Conservation (phyloP, 1,284 basidiomycete species). For the Ganoderma resinaceum region DNA sequence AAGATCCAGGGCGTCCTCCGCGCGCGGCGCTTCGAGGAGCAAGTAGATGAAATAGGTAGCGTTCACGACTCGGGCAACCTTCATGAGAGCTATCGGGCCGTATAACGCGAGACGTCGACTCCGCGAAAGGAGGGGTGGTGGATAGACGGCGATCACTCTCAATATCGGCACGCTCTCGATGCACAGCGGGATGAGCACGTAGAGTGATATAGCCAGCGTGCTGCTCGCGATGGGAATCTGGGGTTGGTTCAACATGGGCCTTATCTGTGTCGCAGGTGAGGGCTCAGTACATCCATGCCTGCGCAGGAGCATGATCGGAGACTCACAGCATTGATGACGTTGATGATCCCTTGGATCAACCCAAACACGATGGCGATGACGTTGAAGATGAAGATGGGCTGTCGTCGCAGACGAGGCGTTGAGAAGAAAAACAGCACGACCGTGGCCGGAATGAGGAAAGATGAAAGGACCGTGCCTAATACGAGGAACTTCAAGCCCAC, state of each 20-base stretch:
- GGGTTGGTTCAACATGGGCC: neutral
- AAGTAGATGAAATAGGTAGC: constrained; percentile 23
- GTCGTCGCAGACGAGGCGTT: constrained; percentile 24
- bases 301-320: too few species aligned
- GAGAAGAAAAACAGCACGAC: constrained; percentile 36
- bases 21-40: neutral
- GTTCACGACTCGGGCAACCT: constrained; percentile 24
- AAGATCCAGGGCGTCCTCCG: constrained; percentile 2
- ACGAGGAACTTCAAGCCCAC: constrained; percentile 18
- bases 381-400: constrained; percentile 39
- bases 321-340: constrained; percentile 5
- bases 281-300: neutral
- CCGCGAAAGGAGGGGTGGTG: constrained; percentile 21
- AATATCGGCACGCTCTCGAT: constrained; percentile 36
- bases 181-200: constrained; percentile 28
- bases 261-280: neutral
- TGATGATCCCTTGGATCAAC: constrained; percentile 18
- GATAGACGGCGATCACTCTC: constrained; percentile 37
- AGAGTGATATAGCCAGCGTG: neutral
- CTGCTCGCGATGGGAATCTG: neutral
- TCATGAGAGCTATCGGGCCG: constrained; percentile 24
- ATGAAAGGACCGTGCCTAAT: constrained; percentile 25
- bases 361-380: constrained; percentile 31
- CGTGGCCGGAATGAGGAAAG: constrained; percentile 31
- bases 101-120: constrained; percentile 15